Percentiles rank a stretch among this genome's conserved stretches.
Conservation (phyloP, 2,329 filamentous ascomycete genomes). For the Harringtonia aguacate region DNA sequence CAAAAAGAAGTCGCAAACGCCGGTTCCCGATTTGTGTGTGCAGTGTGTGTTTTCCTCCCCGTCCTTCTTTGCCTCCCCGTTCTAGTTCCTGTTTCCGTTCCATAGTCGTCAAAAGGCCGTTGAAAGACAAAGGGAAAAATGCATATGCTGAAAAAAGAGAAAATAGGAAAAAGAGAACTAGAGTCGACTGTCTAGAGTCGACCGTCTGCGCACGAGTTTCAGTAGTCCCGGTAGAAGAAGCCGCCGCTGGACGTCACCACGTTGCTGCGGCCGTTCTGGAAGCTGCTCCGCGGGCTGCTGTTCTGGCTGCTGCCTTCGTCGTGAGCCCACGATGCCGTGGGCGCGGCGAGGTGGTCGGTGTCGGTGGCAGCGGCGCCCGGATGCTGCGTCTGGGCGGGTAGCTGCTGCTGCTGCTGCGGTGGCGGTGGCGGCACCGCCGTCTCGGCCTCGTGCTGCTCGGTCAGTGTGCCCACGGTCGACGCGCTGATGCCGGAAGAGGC, state of each 20-base stretch:
- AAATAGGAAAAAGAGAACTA: too few species aligned
- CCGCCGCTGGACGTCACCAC: conserved; percentile 4
- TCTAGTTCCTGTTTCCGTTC: too few species aligned
- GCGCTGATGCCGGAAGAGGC: conserved; percentile 2
- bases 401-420: not conserved
- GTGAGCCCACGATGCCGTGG: not conserved
- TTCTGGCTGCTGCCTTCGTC: not conserved
- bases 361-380: not conserved
- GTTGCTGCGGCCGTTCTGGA: not conserved
- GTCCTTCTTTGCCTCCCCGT: too few species aligned
- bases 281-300: conserved; percentile 1
- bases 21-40: too few species aligned
- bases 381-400: not conserved
- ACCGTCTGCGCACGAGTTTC: too few species aligned
- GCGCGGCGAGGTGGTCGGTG: not conserved
- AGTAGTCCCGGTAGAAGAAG: conserved; percentile 8
- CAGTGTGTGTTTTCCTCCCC: too few species aligned
- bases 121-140: not conserved
- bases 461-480: not conserved
- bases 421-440: not conserved
- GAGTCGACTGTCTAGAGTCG: too few species aligned
- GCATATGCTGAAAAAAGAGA: not conserved
- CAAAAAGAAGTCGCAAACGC: too few species aligned
- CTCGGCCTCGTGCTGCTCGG: not conserved
- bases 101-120: not conserved